Percentiles rank a stretch among this genome's conserved stretches.
Conservation (phyloP, 805 yeast genomes). For the Suhomyces sp. region DNA sequence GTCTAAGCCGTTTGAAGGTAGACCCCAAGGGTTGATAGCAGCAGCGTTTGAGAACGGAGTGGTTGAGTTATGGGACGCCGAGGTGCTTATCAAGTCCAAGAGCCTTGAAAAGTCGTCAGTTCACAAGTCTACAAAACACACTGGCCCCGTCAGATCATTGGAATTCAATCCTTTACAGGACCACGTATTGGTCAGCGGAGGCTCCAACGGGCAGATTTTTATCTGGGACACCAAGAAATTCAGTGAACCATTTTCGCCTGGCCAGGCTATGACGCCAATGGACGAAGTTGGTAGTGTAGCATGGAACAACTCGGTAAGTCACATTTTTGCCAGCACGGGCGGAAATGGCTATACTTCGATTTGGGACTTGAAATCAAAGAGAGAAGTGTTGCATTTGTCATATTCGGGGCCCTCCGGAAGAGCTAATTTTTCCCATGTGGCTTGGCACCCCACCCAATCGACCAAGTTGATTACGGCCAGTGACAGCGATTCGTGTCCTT, state of each 20-base stretch:
- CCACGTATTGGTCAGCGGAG: constrained; percentile 80
- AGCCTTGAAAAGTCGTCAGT: constrained; percentile 44
- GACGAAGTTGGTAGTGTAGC: constrained; percentile 79
- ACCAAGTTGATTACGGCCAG: constrained; percentile 88
- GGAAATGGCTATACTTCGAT: constrained; percentile 82
- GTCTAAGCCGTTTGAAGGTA: constrained; percentile 56
- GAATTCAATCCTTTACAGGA: constrained; percentile 74
- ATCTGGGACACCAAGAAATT: constrained; percentile 83
- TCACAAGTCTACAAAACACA: constrained; percentile 56
- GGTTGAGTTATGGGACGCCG: constrained; percentile 75
- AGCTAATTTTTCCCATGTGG: constrained; percentile 75
- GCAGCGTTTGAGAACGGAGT: constrained; percentile 87
- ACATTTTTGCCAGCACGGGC: constrained; percentile 89
- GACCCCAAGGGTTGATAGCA: constrained; percentile 61
- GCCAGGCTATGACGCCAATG: constrained; percentile 71
- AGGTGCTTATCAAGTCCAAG: constrained; percentile 41
- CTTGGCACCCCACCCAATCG: constrained; percentile 91
- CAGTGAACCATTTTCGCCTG: constrained; percentile 63
- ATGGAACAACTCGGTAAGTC: constrained; percentile 83
- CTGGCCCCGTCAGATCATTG: constrained; percentile 67
- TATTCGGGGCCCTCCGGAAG: constrained; percentile 58
- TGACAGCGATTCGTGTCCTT: constrained; percentile 74
- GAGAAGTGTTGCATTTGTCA: constrained; percentile 83
- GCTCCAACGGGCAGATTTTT: constrained; percentile 81
- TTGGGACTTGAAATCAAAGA: constrained; percentile 87